These are phyloP conservation scores for Penicillium psychrofluorescens DNA, from an alignment of 495 filamentous ascomycete genomes.

Conservation along the genomic window DNA sequence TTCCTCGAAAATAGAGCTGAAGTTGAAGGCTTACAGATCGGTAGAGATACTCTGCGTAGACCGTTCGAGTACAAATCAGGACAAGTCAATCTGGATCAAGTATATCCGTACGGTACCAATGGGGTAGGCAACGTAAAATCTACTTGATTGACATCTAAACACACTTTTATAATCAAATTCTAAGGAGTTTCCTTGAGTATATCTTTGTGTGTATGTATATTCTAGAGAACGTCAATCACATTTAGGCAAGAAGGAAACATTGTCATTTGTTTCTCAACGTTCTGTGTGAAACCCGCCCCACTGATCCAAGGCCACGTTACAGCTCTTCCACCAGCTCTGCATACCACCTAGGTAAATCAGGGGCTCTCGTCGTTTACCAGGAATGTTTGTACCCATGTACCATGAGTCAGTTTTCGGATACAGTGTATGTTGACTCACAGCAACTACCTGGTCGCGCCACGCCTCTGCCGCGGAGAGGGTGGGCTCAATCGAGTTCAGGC, in stretches of 20 bases:
- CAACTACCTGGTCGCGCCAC: slow-evolving; percentile 30
- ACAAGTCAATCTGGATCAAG: too few species aligned
- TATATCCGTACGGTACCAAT: too few species aligned
- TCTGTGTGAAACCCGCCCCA: slow-evolving; percentile 9
- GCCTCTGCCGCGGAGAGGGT: slow-evolving; percentile 23
- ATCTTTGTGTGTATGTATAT: neutral
- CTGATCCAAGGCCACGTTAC: slow-evolving; percentile 8
- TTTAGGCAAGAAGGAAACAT: too few species aligned
- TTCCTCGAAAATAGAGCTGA: neutral
- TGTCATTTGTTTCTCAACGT: neutral
- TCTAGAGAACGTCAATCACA: neutral
- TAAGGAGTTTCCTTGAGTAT: too few species aligned
- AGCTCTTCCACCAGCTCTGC: slow-evolving; percentile 14
- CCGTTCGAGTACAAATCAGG: too few species aligned
- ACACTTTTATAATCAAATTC: too few species aligned
- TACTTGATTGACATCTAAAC: too few species aligned
- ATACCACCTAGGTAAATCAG: slow-evolving; percentile 37
- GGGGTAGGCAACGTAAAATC: too few species aligned
- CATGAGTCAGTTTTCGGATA: slow-evolving; percentile 26
- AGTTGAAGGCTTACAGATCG: too few species aligned
- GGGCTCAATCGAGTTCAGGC: slow-evolving; percentile 30
- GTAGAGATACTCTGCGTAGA: too few species aligned
- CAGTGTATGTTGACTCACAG: slow-evolving; percentile 19
- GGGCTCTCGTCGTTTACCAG: slow-evolving; percentile 33
- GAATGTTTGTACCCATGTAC: slow-evolving; percentile 41